Conservation (phyloP, 2,329 filamentous ascomycete species). For the Xylariaceae sp. region DNA sequence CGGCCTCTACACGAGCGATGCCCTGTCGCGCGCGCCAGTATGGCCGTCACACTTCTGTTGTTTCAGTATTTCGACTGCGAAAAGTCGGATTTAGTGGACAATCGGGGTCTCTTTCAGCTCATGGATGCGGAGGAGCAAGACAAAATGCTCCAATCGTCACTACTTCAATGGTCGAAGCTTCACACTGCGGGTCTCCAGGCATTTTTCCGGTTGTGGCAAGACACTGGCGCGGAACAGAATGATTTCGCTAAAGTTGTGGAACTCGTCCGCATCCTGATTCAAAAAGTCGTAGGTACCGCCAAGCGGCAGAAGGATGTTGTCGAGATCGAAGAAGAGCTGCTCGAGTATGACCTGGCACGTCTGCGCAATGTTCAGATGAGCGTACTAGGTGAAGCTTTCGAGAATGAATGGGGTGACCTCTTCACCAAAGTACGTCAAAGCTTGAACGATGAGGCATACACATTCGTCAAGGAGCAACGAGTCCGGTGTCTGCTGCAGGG, state of each 20-base stretch:
- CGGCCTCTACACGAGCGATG: constrained; percentile 68
- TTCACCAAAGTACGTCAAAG: constrained; percentile 86
- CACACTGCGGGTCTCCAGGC: constrained; percentile 81
- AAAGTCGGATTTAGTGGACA: constrained; percentile 72
- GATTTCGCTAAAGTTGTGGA: constrained; percentile 95
- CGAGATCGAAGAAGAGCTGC: constrained; percentile 84
- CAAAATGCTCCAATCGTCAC: constrained; percentile 75
- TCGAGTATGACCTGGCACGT: constrained; percentile 72
- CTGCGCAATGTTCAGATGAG: constrained; percentile 90
- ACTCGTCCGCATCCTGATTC: constrained; percentile 80
- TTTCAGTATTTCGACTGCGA: constrained; percentile 97
- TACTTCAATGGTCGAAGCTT: constrained; percentile 88
- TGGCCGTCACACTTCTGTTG: constrained; percentile 79
- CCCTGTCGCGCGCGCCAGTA: constrained; percentile 78
- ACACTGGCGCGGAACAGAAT: constrained; percentile 73
- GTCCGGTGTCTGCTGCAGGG: constrained; percentile 84
- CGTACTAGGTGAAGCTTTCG: constrained; percentile 81
- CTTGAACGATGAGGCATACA: constrained; percentile 81
- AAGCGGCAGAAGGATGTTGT: constrained; percentile 75
- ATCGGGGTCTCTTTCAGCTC: constrained; percentile 69
- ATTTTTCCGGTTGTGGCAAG: constrained; percentile 90
- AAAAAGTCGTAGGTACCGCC: constrained; percentile 81
- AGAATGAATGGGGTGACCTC: constrained; percentile 90
- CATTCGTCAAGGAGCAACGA: constrained; percentile 96
- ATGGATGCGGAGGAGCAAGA: constrained; percentile 78